phyloP scores from a whole-genome alignment of 768 basidiomycete species.

The Xerocomellus chrysenteron region DNA sequence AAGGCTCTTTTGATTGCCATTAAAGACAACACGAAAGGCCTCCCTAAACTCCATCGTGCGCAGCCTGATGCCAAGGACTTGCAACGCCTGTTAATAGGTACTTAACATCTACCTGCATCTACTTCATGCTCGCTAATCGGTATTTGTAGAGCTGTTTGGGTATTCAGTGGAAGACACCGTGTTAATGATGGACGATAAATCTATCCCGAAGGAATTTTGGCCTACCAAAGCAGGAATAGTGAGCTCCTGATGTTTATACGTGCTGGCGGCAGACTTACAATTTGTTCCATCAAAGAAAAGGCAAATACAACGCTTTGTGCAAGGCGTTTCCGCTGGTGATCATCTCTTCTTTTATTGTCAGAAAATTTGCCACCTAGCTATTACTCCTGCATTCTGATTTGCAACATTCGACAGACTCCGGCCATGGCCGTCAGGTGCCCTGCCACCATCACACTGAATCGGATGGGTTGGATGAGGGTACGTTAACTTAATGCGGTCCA shows the following conservation, averaged over 20 bases:
- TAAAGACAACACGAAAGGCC: neutral
- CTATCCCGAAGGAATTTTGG: slow-evolving; percentile 25
- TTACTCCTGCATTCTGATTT: neutral
- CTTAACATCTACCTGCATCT: neutral
- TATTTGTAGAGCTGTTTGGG: slow-evolving; percentile 33
- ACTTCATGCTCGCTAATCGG: neutral
- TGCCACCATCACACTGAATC: slow-evolving; percentile 45
- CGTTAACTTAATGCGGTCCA: neutral
- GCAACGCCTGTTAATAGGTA: slow-evolving; percentile 25
- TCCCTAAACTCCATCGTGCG: slow-evolving; percentile 3
- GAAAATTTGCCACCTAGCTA: neutral
- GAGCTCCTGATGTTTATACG: slow-evolving; percentile 10
- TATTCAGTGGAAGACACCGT: slow-evolving; percentile 42
- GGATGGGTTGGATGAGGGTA: slow-evolving; percentile 56
- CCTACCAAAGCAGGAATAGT: slow-evolving; percentile 50
- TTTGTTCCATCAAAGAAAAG: slow-evolving; percentile 32
- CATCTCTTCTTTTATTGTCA: slow-evolving; percentile 59
- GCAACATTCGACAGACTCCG: slow-evolving; percentile 40
- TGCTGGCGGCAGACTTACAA: neutral
- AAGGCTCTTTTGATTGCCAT: slow-evolving; percentile 28
- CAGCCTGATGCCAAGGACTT: slow-evolving; percentile 19
- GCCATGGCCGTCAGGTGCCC: slow-evolving; percentile 47
- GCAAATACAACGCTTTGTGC: slow-evolving; percentile 45
- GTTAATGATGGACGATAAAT: slow-evolving; percentile 41
- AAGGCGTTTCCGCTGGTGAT: slow-evolving; percentile 45